Base-by-base conservation (phyloP, 2,329 filamentous ascomycete species). In the Neonectria neomacrospora region DNA sequence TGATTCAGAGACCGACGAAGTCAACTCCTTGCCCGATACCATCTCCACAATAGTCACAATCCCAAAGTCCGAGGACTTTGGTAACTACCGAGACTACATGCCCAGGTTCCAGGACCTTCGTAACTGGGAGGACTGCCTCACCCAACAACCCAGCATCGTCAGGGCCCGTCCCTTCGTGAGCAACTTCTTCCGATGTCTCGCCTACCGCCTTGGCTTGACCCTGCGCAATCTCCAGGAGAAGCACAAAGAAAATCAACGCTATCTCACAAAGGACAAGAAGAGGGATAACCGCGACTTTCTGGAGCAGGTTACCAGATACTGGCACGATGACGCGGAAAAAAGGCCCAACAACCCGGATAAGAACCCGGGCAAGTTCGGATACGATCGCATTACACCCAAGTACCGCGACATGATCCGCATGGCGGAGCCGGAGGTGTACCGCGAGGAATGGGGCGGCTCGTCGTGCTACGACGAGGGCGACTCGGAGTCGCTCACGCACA, bases 131-230 rank as follows among this genome's bases (percentile, higher is more conserved):
- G 45, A 44, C 5, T 45, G 8, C 23, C n/a, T 28, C 14, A 11
- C 41, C 18, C 5, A 16, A 18, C 18, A n/a, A 16, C 50, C 16
- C 18, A 23, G 32, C 5, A 14, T 30, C 9, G 12, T 22, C 12
- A 4, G 18, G 12, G 18, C 3, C 20, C 6, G 32, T 65, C n/a
- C 11, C 42, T 9, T 23, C 12, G 71, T 64, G 1, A 30, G 54
- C 4, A 57, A 63, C 34, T 69, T 75, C 18, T 74, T 71, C 26
- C 42, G 52, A 16, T 65, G 77, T 23, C 68, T 81, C 20, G 79
- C 76, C 22, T 81, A 75, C 63, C 79, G 81, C 41, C 74, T 82
- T 61, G 81, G 81, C 26, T 66, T 69, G 47, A 80, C 79, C 5
- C 65, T 77, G 22, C 56, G 45, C 5, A 47, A 60, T 5, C 65